These are phyloP conservation scores for Populus tomentosa DNA, from an alignment of 441 rosid genomes.

Conservation along the genomic window DNA sequence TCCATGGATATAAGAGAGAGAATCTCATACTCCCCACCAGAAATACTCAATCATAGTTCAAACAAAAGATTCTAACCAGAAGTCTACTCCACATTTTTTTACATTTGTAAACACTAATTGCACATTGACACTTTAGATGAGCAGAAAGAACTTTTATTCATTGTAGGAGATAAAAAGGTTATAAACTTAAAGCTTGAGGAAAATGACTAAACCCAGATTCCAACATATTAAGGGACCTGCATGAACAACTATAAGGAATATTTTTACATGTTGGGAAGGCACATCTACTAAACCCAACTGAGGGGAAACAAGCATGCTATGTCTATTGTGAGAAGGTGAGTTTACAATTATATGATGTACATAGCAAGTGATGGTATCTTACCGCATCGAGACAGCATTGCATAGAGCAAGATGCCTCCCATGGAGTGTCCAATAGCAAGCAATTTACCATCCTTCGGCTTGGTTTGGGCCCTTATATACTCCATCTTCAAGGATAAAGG, in stretches of 20 bases:
- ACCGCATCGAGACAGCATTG: slow-evolving; percentile 70
- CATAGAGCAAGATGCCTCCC: slow-evolving; percentile 97
- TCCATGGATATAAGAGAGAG: neutral
- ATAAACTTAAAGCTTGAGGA: neutral
- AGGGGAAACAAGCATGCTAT: neutral
- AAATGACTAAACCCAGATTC: neutral
- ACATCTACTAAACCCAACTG: neutral
- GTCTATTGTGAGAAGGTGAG: neutral
- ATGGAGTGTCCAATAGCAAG: slow-evolving; percentile 83
- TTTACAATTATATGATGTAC: neutral
- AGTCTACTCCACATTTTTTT: neutral
- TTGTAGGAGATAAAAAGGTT: neutral
- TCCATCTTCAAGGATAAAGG: slow-evolving; percentile 57
- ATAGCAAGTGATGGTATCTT: slow-evolving; percentile 21
- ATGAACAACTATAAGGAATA: neutral
- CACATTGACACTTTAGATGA: neutral
- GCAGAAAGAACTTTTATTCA: neutral
- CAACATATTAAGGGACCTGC: neutral
- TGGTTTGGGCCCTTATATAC: slow-evolving; percentile 57
- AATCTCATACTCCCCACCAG: neutral
- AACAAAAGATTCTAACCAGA: neutral
- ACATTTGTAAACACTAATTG: neutral
- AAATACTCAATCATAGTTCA: neutral
- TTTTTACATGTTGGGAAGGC: neutral
- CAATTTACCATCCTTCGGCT: slow-evolving; percentile 62